Evolutionary conservation across 257 asterid genomes (phyloP), one percentile per base, ranked within the genome.

Genomic region (Fraxinus americana): DNA sequence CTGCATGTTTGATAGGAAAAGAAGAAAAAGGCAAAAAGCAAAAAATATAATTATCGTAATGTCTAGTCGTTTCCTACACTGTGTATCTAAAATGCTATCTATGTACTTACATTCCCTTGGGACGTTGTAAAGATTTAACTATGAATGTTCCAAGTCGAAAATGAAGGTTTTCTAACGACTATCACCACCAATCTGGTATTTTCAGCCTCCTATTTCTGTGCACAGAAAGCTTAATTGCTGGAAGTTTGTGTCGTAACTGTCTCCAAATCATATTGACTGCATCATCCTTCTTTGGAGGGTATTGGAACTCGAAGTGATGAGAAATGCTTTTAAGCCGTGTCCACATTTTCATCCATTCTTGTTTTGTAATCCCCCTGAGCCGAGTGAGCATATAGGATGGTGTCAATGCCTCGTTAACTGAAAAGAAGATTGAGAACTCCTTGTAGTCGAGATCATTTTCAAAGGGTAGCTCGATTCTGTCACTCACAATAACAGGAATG

Each of bases 191-290:
- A 83, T 95, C 98, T 30, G 96, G 96, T 73, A 95, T 88, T 80
- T 91, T 95, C 77, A 95, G 86, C 85, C 98, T 85, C 76, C 92
- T 72, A 84, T 81, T 91, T 81, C 99, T 81, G 72, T 95, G 97
- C 23, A 83, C 85, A 38, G 91, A 92, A 78, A 94, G 99, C 73
- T 89, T 83, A 52, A 87, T 88, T 2, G 75, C 75, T 0, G 96
- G 97, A 66, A 92, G 86, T 85, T 92, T 95, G 79, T 89, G 87
- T 82, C 83, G 87, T 66, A 92, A 94, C 85, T 95, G 96, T 72
- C 96, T 90, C 98, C 98, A 91, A 57, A 94, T 86, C 98, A 94
- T 94, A 81, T 87, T 89, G 10, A 92, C 97, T 0, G 97, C 97
- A 38, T 94, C 97, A 2, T 85, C 98, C 21, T 88, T 89, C 80